These are phyloP conservation scores for Fusarium metavorans DNA, from an alignment of 2,329 filamentous ascomycete genomes.

Conservation along the genomic window DNA sequence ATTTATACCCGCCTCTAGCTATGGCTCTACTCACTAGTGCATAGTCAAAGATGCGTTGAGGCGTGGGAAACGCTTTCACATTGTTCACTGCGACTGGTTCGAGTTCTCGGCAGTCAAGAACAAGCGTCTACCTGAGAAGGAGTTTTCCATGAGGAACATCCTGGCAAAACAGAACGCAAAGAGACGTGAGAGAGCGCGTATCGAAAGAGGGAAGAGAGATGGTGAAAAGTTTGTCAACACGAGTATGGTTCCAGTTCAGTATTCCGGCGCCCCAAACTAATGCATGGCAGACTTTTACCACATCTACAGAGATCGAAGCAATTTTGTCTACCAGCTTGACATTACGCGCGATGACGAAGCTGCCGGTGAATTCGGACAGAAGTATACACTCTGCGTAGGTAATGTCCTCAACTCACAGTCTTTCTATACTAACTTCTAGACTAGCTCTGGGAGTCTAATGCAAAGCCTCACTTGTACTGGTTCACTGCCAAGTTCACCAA, in stretches of 20 bases:
- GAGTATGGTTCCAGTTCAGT: conserved; percentile 49
- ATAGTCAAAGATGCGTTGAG: conserved; percentile 55
- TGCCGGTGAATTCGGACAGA: conserved; percentile 64
- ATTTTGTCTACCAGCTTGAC: conserved; percentile 73
- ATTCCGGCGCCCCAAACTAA: neutral
- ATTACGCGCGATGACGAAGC: conserved; percentile 66
- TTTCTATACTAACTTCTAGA: neutral
- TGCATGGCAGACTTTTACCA: conserved; percentile 66
- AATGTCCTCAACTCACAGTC: neutral
- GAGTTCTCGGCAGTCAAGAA: conserved; percentile 57
- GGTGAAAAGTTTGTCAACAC: conserved; percentile 61
- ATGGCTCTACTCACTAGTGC: neutral
- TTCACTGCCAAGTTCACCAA: conserved; percentile 66
- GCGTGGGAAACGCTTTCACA: conserved; percentile 50
- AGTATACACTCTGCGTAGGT: conserved; percentile 70
- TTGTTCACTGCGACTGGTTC: conserved; percentile 66
- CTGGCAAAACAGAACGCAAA: conserved; percentile 47
- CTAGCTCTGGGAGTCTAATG: conserved; percentile 77
- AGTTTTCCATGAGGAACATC: conserved; percentile 58
- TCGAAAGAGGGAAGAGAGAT: conserved; percentile 54
- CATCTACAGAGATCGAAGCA: conserved; percentile 71
- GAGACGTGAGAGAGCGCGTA: conserved; percentile 49
- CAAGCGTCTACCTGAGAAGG: conserved; percentile 46
- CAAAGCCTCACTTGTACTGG: conserved; percentile 70
- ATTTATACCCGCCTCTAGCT: too few relatives aligned